Base-by-base conservation (phyloP, 306 rosid species). In the Spatholobus suberectus region DNA sequence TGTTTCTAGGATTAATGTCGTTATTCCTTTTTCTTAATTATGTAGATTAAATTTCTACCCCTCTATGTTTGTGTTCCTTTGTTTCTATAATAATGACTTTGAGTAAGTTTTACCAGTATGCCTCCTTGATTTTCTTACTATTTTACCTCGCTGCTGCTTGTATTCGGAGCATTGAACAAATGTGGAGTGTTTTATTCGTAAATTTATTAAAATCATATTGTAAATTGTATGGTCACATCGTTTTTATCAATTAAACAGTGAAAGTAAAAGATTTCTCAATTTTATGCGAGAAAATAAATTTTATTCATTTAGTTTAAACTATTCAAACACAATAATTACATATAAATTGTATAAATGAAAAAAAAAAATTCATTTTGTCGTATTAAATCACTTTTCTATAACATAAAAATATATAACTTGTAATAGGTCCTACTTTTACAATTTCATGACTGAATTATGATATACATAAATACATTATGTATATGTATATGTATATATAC, bases 1-100 rank as follows among this genome's bases (percentile, higher is more conserved):
- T 73, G 14, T 70, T 79, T 76, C 24, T 75, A 83, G 68, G 77
- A 86, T 73, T 73, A 13, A 55, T 23, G 54, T 35, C 12, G 10
- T 54, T 37, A 37, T 65, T 82, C 54, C n/a, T 78, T 66, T 73
- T 72, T 61, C 37, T 77, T 34, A 13, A 29, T 51, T 38, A 38
- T 57, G 40, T 81, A 58, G 65, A 75, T 80, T 58, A 35, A 74
- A 44, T 57, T 7, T 38, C 49, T 38, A 38, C 11, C n/a, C 74
- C n/a, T 67, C 13, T 26, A 11, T 62, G 29, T 40, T n/a, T 5
- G 4, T 37, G 24, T 12, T n/a, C n/a, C n/a, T n/a, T 14, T 44
- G 38, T 23, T 26, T 67, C 18, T 38, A 65, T 40, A 40, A 69
- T 68, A 21, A 21, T 37, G 52, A 38, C 32, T 12, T 62, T n/a